Evolutionary conservation across 179 eudicot species (phyloP), one percentile per base, ranked within the genome.

Genomic region (Amaranthus tricolor): DNA sequence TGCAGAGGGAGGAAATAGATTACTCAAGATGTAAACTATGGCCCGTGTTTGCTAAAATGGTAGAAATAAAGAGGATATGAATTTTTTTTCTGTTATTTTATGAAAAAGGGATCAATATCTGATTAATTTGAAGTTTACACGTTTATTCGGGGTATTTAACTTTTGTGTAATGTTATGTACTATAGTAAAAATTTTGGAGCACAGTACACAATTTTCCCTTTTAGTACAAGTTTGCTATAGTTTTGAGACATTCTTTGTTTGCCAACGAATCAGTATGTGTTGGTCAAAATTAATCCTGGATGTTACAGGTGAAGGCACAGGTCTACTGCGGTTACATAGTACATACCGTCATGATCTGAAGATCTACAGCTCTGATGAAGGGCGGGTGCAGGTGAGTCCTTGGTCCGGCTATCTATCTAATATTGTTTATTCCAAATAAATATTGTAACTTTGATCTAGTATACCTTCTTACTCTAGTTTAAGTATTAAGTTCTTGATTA

Each of bases 281-380:
- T 45, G 8, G 8, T 51, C 43, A 6, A 45, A 21, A 43, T 15
- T 45, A 47, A 66, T 69, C 47, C 19, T 63, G 31, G 11, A 69
- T 74, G 24, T 61, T 80, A 56, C 84, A 93, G 98, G 99, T 84
- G 99, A 96, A 89, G 98, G 99, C 60, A 93, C 98, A 24, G 98
- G 99, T 68, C 81, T 96, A 82, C 98, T 96, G 77, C 98, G 98
- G 71, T 96, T 96, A 61, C 99, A 96, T 64, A 93, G 99, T 66
- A 96, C 99, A 24, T 96, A 96, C 74, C 98, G 99, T 19, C 99
- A 96, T 80, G 99, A 96, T 84, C 89, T 96, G 53, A 96, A 96
- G 82, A 93, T 96, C 77, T 96, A 96, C 83, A 96, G 99, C 82
- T 96, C 98, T n/a, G 99, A 96, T 82, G 99, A 93, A 82, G 99